Percentiles rank a stretch among this genome's conserved stretches.
Evolutionary conservation across 805 yeast species (phyloP).

Genomic region (Debaryomyces castellii): DNA sequence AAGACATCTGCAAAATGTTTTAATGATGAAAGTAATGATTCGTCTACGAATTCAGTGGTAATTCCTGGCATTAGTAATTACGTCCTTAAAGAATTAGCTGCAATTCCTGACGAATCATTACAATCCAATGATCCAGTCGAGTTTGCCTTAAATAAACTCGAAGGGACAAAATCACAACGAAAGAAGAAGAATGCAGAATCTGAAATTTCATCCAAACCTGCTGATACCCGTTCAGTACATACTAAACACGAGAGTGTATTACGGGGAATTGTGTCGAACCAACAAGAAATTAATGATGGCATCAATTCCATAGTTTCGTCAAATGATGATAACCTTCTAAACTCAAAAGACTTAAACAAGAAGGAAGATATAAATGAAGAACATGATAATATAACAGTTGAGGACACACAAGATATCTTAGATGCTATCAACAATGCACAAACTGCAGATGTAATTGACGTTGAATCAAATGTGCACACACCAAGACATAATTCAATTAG

Average conservation of each 20-base stretch:
- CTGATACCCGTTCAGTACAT: not conserved
- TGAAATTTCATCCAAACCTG: not conserved
- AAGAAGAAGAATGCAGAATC: not conserved
- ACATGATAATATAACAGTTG: constrained; percentile 5
- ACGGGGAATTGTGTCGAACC: not conserved
- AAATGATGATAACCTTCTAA: not conserved
- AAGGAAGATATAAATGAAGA: not conserved
- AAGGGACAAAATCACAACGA: constrained; percentile 48
- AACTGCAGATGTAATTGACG: constrained; percentile 33
- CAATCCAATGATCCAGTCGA: constrained; percentile 67
- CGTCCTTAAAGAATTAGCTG: constrained; percentile 62
- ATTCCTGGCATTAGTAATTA: constrained; percentile 52
- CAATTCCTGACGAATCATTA: constrained; percentile 76
- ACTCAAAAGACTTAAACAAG: not conserved
- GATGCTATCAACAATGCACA: constrained; percentile 39
- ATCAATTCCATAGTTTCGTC: not conserved
- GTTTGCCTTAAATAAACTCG: constrained; percentile 73
- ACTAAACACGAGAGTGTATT: not conserved
- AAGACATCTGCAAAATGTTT: constrained; percentile 13
- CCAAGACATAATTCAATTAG: not conserved
- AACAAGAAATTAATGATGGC: not conserved
- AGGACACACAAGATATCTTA: constrained; percentile 35
- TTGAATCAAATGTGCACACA: not conserved
- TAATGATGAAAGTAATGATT: constrained; percentile 5
- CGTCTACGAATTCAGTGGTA: constrained; percentile 41